Conservation (phyloP, 225 moss, liverwort and hornwort species). For the Pseudisothecium myosuroides region DNA sequence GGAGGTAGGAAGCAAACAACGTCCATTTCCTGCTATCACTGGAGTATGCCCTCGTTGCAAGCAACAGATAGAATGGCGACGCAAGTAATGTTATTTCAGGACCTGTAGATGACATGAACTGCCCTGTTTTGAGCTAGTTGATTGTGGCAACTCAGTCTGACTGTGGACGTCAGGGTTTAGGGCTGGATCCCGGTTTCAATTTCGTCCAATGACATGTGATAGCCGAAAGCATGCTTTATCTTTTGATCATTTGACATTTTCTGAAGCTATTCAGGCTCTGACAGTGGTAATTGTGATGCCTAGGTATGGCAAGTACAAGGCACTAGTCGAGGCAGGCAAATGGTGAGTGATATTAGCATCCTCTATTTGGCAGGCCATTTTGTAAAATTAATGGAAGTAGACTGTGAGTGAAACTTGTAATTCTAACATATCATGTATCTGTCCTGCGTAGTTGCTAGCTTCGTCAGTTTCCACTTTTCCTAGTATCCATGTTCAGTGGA, state of each 20-base stretch:
- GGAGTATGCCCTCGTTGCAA: slow-evolving; percentile 69
- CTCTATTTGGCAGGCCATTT: neutral
- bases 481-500: neutral
- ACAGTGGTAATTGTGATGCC: slow-evolving; percentile 2
- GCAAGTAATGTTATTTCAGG: slow-evolving; percentile 34
- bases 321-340: slow-evolving; percentile 42
- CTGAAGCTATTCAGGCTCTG: neutral
- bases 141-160: neutral
- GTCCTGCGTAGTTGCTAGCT: neutral
- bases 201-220: neutral
- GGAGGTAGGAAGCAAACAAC: slow-evolving; percentile 58
- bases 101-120: neutral
- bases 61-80: slow-evolving; percentile 64
- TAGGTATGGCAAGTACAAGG: slow-evolving; percentile 58
- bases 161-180: neutral
- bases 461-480: neutral
- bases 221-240: neutral
- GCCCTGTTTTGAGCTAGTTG: neutral
- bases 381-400: neutral
- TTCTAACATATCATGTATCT: neutral
- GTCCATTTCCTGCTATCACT: slow-evolving; percentile 50
- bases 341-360: slow-evolving; percentile 24
- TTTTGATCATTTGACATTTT: neutral
- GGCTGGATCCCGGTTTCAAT: neutral
- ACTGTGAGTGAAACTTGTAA: neutral